Evolutionary conservation across 2,329 filamentous ascomycete genomes (phyloP).

Genomic region (Trichoderma citrinoviride): DNA sequence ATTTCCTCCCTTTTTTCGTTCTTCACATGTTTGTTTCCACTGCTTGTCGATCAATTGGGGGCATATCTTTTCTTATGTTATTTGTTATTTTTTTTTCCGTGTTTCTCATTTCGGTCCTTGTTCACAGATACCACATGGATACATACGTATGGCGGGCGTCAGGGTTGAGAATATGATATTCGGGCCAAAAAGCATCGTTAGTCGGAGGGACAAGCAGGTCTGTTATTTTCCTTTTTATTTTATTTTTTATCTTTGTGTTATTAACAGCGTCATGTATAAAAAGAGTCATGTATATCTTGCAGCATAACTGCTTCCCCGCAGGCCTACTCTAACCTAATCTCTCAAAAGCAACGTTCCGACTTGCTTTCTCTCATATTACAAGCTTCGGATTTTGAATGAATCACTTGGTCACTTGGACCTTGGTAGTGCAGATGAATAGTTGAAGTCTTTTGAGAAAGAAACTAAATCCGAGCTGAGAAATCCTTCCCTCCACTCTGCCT

Average conservation of each 20-base stretch:
- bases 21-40: too few species aligned
- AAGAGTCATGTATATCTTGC: background rate
- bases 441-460: background rate
- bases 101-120: background rate
- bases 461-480: background rate
- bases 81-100: background rate
- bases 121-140: constrained; percentile 24
- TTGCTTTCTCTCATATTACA: background rate
- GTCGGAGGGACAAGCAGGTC: background rate
- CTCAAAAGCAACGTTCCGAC: background rate
- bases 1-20: background rate
- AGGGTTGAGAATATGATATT: constrained; percentile 11
- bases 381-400: background rate
- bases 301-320: background rate
- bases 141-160: constrained; percentile 18
- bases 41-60: too few species aligned
- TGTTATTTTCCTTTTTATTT: background rate
- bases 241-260: background rate
- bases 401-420: background rate
- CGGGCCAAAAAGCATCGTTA: constrained; percentile 6
- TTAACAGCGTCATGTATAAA: constrained; percentile 11
- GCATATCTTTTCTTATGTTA: too few species aligned
- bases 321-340: background rate
- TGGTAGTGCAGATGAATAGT: background rate
- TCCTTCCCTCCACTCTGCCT: constrained; percentile 6